Percentiles rank a stretch among this genome's conserved stretches.
phyloP scores from a whole-genome alignment of 208 protist genomes.

The Acanthamoeba lenticulata region DNA sequence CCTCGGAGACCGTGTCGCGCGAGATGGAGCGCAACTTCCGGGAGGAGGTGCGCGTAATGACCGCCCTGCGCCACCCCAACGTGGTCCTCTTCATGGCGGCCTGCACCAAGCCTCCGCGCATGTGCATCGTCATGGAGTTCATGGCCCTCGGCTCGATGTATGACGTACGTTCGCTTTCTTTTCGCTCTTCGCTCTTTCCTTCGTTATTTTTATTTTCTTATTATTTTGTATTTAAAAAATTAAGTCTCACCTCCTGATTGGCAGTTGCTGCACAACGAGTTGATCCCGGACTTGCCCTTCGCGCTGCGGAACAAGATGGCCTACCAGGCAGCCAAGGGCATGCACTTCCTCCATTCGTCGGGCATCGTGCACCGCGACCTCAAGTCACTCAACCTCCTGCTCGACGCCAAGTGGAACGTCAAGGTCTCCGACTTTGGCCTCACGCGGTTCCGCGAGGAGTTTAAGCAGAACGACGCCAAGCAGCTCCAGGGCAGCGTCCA shows the following conservation, averaged over 20 bases:
- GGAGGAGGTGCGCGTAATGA: slow-evolving; percentile 81
- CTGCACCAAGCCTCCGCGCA: too few species aligned
- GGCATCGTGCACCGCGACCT: slow-evolving; percentile 47
- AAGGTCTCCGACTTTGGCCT: slow-evolving; percentile 55
- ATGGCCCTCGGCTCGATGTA: too few species aligned
- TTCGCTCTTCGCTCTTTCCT: too few species aligned
- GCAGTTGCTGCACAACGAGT: slow-evolving; percentile 55
- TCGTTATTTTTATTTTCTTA: too few species aligned
- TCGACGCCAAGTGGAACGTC: slow-evolving; percentile 59
- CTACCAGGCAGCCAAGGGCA: slow-evolving; percentile 41
- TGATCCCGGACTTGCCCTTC: slow-evolving; percentile 10
- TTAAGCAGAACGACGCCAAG: not conserved
- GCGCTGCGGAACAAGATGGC: not conserved
- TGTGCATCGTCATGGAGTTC: too few species aligned
- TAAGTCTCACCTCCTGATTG: not conserved
- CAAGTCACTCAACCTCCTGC: slow-evolving; percentile 42
- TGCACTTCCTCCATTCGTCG: slow-evolving; percentile 15
- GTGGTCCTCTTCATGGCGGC: slow-evolving; percentile 78
- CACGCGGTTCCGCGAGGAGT: not conserved
- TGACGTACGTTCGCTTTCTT: too few species aligned
- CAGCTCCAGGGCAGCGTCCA: slow-evolving; percentile 8
- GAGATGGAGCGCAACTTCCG: slow-evolving; percentile 75
- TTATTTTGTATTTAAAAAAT: too few species aligned
- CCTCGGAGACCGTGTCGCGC: slow-evolving; percentile 19
- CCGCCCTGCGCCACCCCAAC: slow-evolving; percentile 78